Evolutionary conservation across 305 asterid species (phyloP).

Genomic region (Fraxinus velutina): DNA sequence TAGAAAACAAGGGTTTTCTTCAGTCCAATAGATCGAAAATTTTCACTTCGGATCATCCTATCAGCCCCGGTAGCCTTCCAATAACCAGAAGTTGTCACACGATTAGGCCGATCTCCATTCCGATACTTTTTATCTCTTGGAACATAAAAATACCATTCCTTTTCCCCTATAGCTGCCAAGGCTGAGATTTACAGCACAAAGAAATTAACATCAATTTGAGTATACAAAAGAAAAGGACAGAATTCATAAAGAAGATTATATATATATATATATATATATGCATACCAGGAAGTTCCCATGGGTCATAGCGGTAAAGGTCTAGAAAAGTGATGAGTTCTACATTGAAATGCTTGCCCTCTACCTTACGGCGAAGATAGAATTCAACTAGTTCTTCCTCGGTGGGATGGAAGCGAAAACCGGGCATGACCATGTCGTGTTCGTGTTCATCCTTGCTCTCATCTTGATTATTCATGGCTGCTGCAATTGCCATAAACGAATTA

Average conservation of each 20-base stretch:
- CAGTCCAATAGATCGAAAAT: slow-evolving; percentile 58
- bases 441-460: slow-evolving; percentile 39
- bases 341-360: slow-evolving; percentile 92
- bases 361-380: slow-evolving; percentile 92
- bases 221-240: background rate
- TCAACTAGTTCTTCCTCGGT: slow-evolving; percentile 89
- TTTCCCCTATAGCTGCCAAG: slow-evolving; percentile 89
- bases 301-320: slow-evolving; percentile 88
- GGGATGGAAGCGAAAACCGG: slow-evolving; percentile 88
- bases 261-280: background rate
- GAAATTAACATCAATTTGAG: background rate
- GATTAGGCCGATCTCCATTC: slow-evolving; percentile 86
- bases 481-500: slow-evolving; percentile 45
- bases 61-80: slow-evolving; percentile 98
- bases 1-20: slow-evolving; percentile 92
- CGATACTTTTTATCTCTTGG: slow-evolving; percentile 82
- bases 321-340: slow-evolving; percentile 84
- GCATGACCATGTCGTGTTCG: slow-evolving; percentile 83
- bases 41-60: slow-evolving; percentile 66
- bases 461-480: slow-evolving; percentile 43
- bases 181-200: slow-evolving; percentile 31
- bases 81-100: slow-evolving; percentile 84
- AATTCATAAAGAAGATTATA: background rate
- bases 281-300: slow-evolving; percentile 93
- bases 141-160: slow-evolving; percentile 87